Conservation (phyloP, 805 yeast species). For the Danielozyma ontarioensis region DNA sequence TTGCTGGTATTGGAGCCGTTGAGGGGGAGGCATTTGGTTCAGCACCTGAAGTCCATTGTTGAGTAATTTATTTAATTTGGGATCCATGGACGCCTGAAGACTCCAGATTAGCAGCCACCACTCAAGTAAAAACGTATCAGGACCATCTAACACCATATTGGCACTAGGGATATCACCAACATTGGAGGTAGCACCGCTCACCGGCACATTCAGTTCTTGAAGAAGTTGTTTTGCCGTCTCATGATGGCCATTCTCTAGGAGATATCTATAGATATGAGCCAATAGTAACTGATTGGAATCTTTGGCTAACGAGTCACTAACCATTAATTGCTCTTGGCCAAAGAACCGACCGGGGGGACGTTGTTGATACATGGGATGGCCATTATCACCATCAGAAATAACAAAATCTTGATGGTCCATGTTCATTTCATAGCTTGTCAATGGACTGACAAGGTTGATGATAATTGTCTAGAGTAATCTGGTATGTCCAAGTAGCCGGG, state of each 20-base stretch:
- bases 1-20: slow-evolving; percentile 14
- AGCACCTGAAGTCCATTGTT: slow-evolving; percentile 1
- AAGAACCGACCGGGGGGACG: too few relatives aligned
- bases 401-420: too few relatives aligned
- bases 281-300: slow-evolving; percentile 46
- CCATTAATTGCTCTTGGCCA: too few relatives aligned
- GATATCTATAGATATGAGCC: slow-evolving; percentile 49
- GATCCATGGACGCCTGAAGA: slow-evolving; percentile 40
- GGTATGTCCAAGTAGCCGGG: too few relatives aligned
- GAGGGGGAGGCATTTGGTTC: slow-evolving; percentile 4
- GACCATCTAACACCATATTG: slow-evolving; percentile 32
- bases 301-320: slow-evolving; percentile 37
- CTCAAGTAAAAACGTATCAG: slow-evolving; percentile 46
- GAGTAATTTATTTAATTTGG: slow-evolving; percentile 20
- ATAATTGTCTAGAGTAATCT: too few relatives aligned
- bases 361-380: too few relatives aligned
- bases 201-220: slow-evolving; percentile 40
- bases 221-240: slow-evolving; percentile 48
- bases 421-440: too few relatives aligned
- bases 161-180: slow-evolving; percentile 1
- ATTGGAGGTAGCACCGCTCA: slow-evolving; percentile 3
- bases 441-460: too few relatives aligned
- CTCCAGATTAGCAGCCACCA: slow-evolving; percentile 56
- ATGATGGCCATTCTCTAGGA: slow-evolving; percentile 41
- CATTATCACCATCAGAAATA: too few relatives aligned